Conservation (phyloP, 805 yeast genomes). For the Candida pseudofarinosa region DNA sequence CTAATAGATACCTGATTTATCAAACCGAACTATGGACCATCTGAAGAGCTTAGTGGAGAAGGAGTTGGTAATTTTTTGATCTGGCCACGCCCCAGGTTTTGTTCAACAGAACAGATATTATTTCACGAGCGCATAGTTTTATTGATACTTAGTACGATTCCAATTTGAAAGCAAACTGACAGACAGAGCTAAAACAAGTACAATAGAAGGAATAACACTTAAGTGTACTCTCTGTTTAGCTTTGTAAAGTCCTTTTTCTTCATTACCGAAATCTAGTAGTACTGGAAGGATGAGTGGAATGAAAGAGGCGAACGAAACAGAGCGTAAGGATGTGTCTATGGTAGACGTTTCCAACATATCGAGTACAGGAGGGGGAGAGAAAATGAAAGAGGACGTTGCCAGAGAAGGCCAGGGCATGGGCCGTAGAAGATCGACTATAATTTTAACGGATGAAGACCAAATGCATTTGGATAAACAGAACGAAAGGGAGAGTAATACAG, state of each 20-base stretch:
- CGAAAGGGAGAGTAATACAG: conserved; percentile 16
- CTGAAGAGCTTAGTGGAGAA: too few species aligned
- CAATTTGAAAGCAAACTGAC: background rate
- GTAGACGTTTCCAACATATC: conserved; percentile 37
- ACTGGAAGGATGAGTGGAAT: conserved; percentile 1
- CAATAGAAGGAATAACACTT: too few species aligned
- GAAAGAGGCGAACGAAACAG: conserved; percentile 6
- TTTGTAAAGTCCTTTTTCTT: too few species aligned
- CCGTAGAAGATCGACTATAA: conserved; percentile 67
- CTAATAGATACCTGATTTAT: background rate
- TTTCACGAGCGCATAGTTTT: background rate
- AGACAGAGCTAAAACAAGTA: too few species aligned
- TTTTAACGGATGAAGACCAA: conserved; percentile 65
- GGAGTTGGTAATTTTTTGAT: too few species aligned
- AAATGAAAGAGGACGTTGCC: background rate
- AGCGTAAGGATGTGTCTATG: conserved; percentile 38
- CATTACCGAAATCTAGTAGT: background rate
- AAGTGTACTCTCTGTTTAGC: too few species aligned
- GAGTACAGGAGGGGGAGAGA: background rate
- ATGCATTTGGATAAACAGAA: conserved; percentile 36
- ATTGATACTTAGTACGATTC: background rate
- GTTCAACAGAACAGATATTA: background rate
- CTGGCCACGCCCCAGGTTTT: background rate
- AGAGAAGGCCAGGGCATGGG: conserved; percentile 4
- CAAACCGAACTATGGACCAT: too few species aligned